Base-by-base conservation (phyloP, 768 basidiomycete genomes). In the Phanerochaete carnosa region DNA sequence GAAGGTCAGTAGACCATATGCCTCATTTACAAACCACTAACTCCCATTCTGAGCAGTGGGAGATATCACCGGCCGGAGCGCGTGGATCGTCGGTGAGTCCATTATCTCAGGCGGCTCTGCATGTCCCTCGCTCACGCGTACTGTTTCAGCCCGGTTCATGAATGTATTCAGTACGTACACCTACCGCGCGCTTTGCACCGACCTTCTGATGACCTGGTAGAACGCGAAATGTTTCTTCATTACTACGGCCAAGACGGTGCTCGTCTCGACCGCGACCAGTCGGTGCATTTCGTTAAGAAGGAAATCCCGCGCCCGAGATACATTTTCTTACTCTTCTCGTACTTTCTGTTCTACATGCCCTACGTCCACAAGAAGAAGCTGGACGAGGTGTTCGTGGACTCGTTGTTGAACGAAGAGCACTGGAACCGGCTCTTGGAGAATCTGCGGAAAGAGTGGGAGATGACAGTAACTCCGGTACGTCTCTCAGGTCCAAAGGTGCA, bases 341-440 rank as follows among this genome's bases (percentile, higher is more conserved):
- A 45, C 2, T 25, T 59, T 15, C 45, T 63, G 11, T 63, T 63
- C 23, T 55, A 26, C 26, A 46, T 77, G 2, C 85, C 86, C 0
- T 71, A 80, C 35, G 69, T 77, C 15, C 81, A 83, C 60, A 67
- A 82, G 15, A 70, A 70, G 12, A 65, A 72, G 35, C 59, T 87
- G 43, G 77, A 83, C 56, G 76, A 70, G 16, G 77, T 83, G 39
- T 86, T 75, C 71, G 76, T 82, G 0, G 85, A 87, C 64, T 64
- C 70, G 0, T 70, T 80, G 19, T 74, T 79, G 53, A 75, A 75
- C 58, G 68, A 70, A 29, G 66, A 69, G 11, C 69, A 70, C 11
- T 87, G 84, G 83, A 69, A 72, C 4, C 67, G 69, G 22, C 80
- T 82, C 33, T 73, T 84, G 45, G 57, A 58, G 11, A 77, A 77